Conservation (phyloP, 208 protist species). For the Herpetomonas muscarum region DNA sequence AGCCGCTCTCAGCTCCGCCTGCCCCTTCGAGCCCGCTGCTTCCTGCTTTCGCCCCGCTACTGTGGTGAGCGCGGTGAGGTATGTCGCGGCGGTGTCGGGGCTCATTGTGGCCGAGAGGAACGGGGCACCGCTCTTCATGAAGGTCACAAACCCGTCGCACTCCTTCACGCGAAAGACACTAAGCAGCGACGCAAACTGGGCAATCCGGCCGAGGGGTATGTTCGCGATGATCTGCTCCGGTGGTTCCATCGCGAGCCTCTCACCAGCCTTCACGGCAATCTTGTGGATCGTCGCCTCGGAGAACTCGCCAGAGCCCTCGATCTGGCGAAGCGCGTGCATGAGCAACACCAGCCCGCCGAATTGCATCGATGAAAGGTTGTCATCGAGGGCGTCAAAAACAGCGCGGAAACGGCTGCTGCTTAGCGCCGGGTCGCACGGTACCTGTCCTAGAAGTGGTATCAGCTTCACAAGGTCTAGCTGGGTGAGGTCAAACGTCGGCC, state of each 20-base stretch:
- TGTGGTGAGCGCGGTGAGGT: conserved; percentile 41
- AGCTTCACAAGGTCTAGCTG: conserved; percentile 35
- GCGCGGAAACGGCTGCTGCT: conserved; percentile 5
- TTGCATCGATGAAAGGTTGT: conserved; percentile 4
- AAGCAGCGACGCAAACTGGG: conserved; percentile 47
- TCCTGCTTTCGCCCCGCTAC: conserved; percentile 16
- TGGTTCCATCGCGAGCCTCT: conserved; percentile 7
- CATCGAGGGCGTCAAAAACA: conserved; percentile 16
- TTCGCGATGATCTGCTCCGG: not conserved
- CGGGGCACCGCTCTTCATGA: conserved; percentile 17
- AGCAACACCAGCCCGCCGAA: conserved; percentile 39
- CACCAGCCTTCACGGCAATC: conserved; percentile 19
- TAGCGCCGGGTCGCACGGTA: conserved; percentile 4
- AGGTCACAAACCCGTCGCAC: conserved; percentile 46
- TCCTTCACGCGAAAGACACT: conserved; percentile 48
- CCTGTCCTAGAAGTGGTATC: conserved; percentile 33
- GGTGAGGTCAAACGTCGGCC: conserved; percentile 13
- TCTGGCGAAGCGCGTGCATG: conserved; percentile 40
- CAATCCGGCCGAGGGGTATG: conserved; percentile 34
- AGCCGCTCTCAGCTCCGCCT: not conserved
- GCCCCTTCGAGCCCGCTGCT: conserved; percentile 13
- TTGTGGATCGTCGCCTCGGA: conserved; percentile 21
- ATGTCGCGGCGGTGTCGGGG: conserved; percentile 35
- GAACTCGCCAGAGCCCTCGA: conserved; percentile 24
- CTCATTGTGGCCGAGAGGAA: conserved; percentile 16